These are phyloP conservation scores for Xylaria scruposa DNA, from an alignment of 495 filamentous ascomycete species.

Conservation along the genomic window DNA sequence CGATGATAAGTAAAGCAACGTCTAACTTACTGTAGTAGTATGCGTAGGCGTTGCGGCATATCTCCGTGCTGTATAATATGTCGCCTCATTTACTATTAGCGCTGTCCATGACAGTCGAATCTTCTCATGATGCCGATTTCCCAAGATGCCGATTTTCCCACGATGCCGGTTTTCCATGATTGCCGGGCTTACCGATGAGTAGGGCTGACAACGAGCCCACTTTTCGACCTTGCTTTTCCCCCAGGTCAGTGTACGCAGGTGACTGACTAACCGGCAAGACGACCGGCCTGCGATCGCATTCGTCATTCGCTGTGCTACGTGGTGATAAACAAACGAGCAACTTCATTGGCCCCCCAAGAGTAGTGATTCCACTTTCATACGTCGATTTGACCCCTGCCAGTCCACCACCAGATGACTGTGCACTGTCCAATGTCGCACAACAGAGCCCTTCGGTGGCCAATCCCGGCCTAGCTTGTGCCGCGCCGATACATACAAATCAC, in stretches of 20 bases:
- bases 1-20: not conserved
- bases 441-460: constrained; percentile 19
- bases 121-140: constrained; percentile 18
- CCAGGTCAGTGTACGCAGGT: constrained; percentile 1
- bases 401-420: constrained; percentile 19
- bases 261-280: not conserved
- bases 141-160: constrained; percentile 20
- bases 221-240: not conserved
- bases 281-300: not conserved
- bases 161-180: constrained; percentile 21
- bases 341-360: constrained; percentile 6
- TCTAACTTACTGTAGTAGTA: not conserved
- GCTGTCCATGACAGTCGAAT: not conserved
- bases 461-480: constrained; percentile 22
- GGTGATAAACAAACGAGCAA: not conserved
- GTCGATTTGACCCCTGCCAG: not conserved
- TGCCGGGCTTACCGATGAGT: constrained; percentile 23
- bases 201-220: constrained; percentile 20
- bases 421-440: constrained; percentile 14
- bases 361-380: not conserved
- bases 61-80: not conserved
- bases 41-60: not conserved
- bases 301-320: constrained; percentile 21
- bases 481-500: constrained; percentile 17
- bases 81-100: not conserved